phyloP scores from a whole-genome alignment of 495 filamentous ascomycete species.

The Cryomyces antarcticus region DNA sequence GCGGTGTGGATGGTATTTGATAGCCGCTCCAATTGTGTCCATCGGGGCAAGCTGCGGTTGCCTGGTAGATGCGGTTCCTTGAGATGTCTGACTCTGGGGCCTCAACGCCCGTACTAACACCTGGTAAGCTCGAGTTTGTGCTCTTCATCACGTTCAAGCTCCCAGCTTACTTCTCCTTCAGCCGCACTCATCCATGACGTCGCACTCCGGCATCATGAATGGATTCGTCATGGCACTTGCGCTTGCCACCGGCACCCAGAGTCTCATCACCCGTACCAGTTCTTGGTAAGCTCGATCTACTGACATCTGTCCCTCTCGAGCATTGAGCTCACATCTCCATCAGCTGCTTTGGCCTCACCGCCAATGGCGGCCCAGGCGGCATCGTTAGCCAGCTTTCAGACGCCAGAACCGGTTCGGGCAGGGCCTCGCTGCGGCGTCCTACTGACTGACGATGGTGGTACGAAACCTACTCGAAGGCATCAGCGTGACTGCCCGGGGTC shows the following conservation, averaged over 20 bases:
- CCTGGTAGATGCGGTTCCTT: too few species aligned
- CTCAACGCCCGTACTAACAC: too few species aligned
- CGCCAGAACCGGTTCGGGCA: slow-evolving; percentile 12
- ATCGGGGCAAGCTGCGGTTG: too few species aligned
- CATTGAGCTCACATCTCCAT: background rate
- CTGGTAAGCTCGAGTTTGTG: too few species aligned
- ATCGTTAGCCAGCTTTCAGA: slow-evolving; percentile 7
- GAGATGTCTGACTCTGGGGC: too few species aligned
- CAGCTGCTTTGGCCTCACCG: slow-evolving; percentile 7
- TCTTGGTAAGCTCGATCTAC: background rate
- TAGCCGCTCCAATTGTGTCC: too few species aligned
- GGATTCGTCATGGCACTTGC: background rate
- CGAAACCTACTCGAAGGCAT: background rate
- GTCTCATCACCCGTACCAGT: background rate
- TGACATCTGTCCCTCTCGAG: background rate
- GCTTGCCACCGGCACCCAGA: background rate
- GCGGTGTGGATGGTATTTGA: too few species aligned
- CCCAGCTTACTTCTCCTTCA: too few species aligned
- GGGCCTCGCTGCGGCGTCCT: slow-evolving; percentile 1
- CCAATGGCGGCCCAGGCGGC: slow-evolving; percentile 5
- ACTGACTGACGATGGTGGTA: slow-evolving; percentile 8
- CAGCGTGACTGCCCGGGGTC: too few species aligned
- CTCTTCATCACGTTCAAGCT: too few species aligned
- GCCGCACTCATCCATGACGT: too few species aligned
- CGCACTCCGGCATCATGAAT: background rate